phyloP scores from a whole-genome alignment of 768 basidiomycete genomes.

The Mycena galopus region DNA sequence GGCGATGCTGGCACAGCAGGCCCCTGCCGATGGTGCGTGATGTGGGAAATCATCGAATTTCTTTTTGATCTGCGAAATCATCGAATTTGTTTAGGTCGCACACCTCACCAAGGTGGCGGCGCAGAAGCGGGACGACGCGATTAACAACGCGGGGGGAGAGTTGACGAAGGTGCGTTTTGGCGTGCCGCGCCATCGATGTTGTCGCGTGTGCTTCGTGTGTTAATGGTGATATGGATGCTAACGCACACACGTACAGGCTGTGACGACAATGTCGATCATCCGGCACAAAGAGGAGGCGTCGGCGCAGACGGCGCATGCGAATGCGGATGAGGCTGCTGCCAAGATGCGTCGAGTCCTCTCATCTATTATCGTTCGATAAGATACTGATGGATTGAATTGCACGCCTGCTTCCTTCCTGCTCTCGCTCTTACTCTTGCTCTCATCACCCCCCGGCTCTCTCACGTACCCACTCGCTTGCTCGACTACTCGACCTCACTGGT shows the following conservation, averaged over 20 bases:
- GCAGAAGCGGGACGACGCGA: slow-evolving; percentile 32
- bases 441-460: no score
- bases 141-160: slow-evolving; percentile 21
- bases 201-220: neutral
- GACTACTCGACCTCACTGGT: no score
- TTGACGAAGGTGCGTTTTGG: slow-evolving; percentile 25
- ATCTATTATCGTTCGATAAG: no score
- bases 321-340: slow-evolving; percentile 25
- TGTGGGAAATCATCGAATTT: no score
- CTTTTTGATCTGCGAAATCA: no score
- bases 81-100: slow-evolving; percentile 15
- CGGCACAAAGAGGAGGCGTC: slow-evolving; percentile 22
- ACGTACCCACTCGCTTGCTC: no score
- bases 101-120: slow-evolving; percentile 26
- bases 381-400: no score
- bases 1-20: neutral
- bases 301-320: slow-evolving; percentile 21
- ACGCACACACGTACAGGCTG: slow-evolving; percentile 8
- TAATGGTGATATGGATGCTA: no score
- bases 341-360: neutral
- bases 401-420: no score
- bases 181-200: no score
- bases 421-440: no score
- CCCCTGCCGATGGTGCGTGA: neutral
- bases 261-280: slow-evolving; percentile 26